Evolutionary conservation across 805 yeast genomes (phyloP), one percentile per base, ranked within the genome.

Genomic region (Saturnispora serradocipensis): DNA sequence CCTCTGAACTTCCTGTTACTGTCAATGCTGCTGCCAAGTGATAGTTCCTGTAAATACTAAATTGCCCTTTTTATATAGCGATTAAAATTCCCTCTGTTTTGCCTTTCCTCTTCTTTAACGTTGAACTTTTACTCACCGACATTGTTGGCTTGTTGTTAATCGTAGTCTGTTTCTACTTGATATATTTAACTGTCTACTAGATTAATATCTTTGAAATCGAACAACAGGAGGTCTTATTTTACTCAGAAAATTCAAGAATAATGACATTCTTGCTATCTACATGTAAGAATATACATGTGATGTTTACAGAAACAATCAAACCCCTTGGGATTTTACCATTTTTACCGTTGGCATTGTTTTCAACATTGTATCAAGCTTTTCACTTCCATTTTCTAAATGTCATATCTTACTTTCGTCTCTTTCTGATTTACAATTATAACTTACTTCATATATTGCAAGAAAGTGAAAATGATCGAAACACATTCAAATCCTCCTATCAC

Each of bases 311-410:
- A 8, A 8, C 32, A 11, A 8, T 39, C 4, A 22, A 32, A 20
- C 61, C 66, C 2, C 4, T 62, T 10, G 69, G 68, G 2, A 51
- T 65, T 18, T n/a, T 45, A 10, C 2, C 50, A 7, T 54, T 59
- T 13, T 32, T 60, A 2, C 70, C 70, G 2, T 62, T 62, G 49
- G 56, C 59, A 3, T 28, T 49, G 4, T 10, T 58, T 9, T 56
- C 63, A 30, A 61, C 59, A 10, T 15, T 52, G 1, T 18, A 57
- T n/a, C 68, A 66, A 53, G 53, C 53, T 25, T 25, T 46, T 6
- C 56, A 57, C 35, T 64, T 49, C 27, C 39, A 52, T 18, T 24
- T 54, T 27, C 45, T 59, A 11, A 59, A 60, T 45, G 32, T 45
- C 2, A 43, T 58, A 7, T 56, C 63, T 2, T 55, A 57, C 24